phyloP scores from a whole-genome alignment of 805 yeast species.

The Saturnispora dispora region DNA sequence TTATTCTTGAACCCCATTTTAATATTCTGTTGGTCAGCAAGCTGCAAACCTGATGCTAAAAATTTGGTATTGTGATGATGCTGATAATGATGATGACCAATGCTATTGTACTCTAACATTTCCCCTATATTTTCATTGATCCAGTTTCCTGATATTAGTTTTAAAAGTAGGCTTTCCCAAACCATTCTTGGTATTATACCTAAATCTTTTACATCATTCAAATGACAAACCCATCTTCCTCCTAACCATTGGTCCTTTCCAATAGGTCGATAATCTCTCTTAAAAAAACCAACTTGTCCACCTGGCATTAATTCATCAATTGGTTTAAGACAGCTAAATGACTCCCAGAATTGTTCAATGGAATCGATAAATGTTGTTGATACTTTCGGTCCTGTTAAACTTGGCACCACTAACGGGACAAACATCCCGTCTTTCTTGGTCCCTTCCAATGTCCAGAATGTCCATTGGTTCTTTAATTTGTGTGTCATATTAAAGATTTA shows the following conservation, averaged over 20 bases:
- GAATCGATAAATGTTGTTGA: conserved; percentile 28
- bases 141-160: conserved; percentile 33
- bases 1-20: not conserved
- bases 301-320: conserved; percentile 34
- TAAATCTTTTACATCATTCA: conserved; percentile 10
- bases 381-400: not conserved
- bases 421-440: not conserved
- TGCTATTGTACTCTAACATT: not conserved
- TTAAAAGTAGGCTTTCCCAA: conserved; percentile 49
- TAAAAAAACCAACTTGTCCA: conserved; percentile 48
- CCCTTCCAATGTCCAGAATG: not conserved
- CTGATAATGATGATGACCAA: not conserved
- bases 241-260: conserved; percentile 63
- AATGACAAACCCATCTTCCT: conserved; percentile 49
- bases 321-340: conserved; percentile 32
- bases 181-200: conserved; percentile 30
- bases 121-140: not conserved
- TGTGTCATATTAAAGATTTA: not conserved
- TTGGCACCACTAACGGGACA: not conserved
- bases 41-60: not conserved
- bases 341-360: conserved; percentile 46
- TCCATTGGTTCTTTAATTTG: not conserved
- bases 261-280: conserved; percentile 50
- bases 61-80: not conserved
- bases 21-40: not conserved